Base-by-base conservation (phyloP, 129 eudicot species). In the Lactuca saligna region DNA sequence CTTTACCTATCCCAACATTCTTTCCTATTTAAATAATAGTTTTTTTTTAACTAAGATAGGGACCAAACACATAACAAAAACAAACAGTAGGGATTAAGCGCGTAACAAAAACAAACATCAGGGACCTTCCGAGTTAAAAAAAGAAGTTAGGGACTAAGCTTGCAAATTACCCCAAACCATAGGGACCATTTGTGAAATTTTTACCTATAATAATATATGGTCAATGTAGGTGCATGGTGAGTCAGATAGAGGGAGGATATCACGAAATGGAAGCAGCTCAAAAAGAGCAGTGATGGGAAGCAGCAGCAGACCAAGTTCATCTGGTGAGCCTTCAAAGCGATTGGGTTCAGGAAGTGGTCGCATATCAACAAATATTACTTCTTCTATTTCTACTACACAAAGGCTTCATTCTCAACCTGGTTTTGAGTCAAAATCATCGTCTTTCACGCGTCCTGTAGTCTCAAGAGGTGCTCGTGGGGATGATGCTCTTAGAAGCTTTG, bases 231-330 rank as follows among this genome's bases (percentile, higher is more conserved):
- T 88, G 98, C 91, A 80, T 54, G 83, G 69, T 69, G 98, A 86
- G 63, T 34, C 83, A 29, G 98, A 86, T 70, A 84, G 87, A 85
- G 88, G 82, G 3, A 89, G 91, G 31, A 65, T 79, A 31, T 76
- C 96, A 64, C 75, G 95, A 51, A 65, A 79, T 2, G 83, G 84
- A 0, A 86, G 96, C 71, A 53, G 84, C 57, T 88, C 98, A 63
- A 91, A 82, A 73, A 75, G 98, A 75, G 88, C 89, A 5, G 83
- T 82, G 0, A 42, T 80, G 41, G 77, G 94, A 35, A 74, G 91
- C 79, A 88, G 91, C 78, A 88, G 96, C 83, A 69, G 95, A 63
- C 98, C 98, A 8, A 82, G 94, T 83, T 91, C 97, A 38, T 86
- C 96, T 14, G 88, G 91, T 0, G 96, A 91, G 72, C 85, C 90